Percentiles rank a stretch among this genome's conserved stretches.
Conservation (phyloP, 2,329 filamentous ascomycete species). For the Colletotrichum falcatum region DNA sequence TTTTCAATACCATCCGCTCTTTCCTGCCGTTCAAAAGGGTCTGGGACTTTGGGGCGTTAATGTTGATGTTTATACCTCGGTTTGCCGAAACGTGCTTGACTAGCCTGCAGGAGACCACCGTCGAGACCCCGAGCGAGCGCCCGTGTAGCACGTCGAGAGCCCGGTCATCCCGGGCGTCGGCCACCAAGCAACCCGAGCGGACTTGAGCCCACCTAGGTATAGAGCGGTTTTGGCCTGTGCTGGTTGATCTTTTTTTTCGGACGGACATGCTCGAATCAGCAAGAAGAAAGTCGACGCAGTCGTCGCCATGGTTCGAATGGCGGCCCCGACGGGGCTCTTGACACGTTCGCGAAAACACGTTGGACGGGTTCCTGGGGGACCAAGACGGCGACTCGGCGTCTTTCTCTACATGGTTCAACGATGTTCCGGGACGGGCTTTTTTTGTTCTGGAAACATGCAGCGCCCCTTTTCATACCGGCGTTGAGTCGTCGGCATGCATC, state of each 20-base stretch:
- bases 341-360: not conserved
- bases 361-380: not conserved
- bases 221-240: not conserved
- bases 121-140: not conserved
- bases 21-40: not conserved
- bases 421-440: not conserved
- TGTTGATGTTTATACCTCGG: not conserved
- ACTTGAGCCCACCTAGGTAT: not conserved
- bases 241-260: too few relatives aligned
- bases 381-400: not conserved
- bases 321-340: not conserved
- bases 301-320: not conserved
- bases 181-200: not conserved
- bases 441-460: not conserved
- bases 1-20: not conserved
- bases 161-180: not conserved
- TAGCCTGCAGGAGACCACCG: not conserved
- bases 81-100: not conserved
- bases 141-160: conserved; percentile 5
- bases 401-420: not conserved
- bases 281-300: not conserved
- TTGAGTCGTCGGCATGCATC: not conserved
- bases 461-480: not conserved
- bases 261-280: not conserved
- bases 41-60: not conserved